Conservation (phyloP, 805 yeast genomes). For the Ogataea nakhonphanomensis region DNA sequence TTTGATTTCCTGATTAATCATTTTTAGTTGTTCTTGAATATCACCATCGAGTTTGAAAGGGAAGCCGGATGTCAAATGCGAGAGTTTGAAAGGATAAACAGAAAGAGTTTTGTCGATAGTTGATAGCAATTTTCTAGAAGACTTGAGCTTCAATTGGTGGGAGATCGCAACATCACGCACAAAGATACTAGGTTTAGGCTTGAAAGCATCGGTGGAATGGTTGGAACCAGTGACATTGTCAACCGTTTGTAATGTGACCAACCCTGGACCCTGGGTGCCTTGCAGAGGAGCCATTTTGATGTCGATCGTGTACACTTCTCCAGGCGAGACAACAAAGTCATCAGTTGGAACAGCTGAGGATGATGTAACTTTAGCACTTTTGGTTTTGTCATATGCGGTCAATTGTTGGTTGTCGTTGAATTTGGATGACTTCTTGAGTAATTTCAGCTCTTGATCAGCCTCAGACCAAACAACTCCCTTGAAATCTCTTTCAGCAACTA, state of each 20-base stretch:
- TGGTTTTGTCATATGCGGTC: constrained; percentile 37
- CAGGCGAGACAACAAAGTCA: constrained; percentile 68
- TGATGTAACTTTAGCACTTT: constrained; percentile 35
- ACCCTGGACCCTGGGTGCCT: constrained; percentile 53
- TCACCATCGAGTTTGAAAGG: constrained; percentile 48
- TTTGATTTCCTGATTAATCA: constrained; percentile 53
- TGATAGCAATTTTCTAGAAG: constrained; percentile 67
- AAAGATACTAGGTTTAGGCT: constrained; percentile 66
- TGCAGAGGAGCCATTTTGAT: constrained; percentile 69
- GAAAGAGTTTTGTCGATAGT: constrained; percentile 71
- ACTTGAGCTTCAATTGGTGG: constrained; percentile 70
- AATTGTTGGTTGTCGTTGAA: constrained; percentile 36
- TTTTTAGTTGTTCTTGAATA: constrained; percentile 38
- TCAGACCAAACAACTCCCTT: constrained; percentile 91
- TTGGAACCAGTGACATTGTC: constrained; percentile 64
- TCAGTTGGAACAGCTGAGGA: constrained; percentile 70
- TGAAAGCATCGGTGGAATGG: constrained; percentile 47
- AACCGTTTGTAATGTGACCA: constrained; percentile 63
- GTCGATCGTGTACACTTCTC: constrained; percentile 86
- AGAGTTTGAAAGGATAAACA: constrained; percentile 88
- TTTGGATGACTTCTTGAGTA: constrained; percentile 43
- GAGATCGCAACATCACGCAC: constrained; percentile 84
- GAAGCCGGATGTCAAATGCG: constrained; percentile 62
- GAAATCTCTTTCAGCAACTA: constrained; percentile 87
- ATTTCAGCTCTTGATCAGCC: constrained; percentile 65